Evolutionary conservation across 306 rosid species (phyloP), one percentile per base, ranked within the genome.

Genomic region (Rosa persica): DNA sequence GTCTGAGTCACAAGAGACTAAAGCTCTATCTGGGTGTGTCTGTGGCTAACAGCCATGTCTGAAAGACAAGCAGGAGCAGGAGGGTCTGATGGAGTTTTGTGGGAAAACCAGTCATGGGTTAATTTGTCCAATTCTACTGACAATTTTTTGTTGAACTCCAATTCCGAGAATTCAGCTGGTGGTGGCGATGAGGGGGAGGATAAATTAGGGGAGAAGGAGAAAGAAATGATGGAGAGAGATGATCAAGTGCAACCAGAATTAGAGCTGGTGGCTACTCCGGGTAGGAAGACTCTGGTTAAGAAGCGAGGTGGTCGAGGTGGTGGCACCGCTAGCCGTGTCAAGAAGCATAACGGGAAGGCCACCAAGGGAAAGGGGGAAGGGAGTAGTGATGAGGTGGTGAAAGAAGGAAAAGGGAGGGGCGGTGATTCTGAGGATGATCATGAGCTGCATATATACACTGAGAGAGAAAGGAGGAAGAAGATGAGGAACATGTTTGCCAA

Each of bases 391-490:
- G 75, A 27, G 22, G 75, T 47, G 61, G 51, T 12, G 57, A 15
- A 64, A 64, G 57, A 40, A 27, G 75, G 74, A 40, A 81, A 72
- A 15, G 57, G 15, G 0, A 51, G 66, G 12, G 23, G 17, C 23
- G 86, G 51, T 0, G 85, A 80, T 66, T 77, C 85, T 64, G 69
- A 64, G 5, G 87, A 84, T 42, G 88, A 83, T 39, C 89, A 90
- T 81, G 93, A 86, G 11, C 65, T 84, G 27, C 95, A 92, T 42
- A 88, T 92, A 34, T 87, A 88, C 91, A 86, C 92, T 0, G 97
- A 94, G 83, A 91, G 97, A 79, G 91, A 95, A 73, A 89, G 98
- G 81, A 87, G 98, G 84, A 95, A 89, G 87, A 95, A 88, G 90
- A 91, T 95, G 96, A 87, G 84, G 77, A 85, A 79, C 81, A 86